Evolutionary conservation across 768 basidiomycete species (phyloP).

Genomic region (Suillus discolor): DNA sequence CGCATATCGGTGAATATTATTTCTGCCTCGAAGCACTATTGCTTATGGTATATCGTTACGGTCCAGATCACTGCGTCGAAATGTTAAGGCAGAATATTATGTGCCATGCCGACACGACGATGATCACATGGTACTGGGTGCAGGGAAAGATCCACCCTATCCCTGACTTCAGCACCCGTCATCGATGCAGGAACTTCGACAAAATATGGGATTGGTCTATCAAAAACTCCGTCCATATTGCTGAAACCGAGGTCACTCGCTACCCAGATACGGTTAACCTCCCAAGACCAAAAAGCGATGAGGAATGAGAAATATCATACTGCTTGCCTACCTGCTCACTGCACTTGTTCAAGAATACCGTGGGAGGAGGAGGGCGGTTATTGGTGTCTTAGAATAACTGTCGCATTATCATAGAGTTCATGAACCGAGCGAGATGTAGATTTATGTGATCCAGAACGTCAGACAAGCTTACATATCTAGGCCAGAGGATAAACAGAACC

Average conservation of each 20-base stretch:
- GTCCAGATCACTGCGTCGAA: slow-evolving; percentile 14
- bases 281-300: background rate
- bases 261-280: background rate
- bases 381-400: background rate
- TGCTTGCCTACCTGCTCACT: background rate
- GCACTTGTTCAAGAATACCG: background rate
- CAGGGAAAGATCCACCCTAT: background rate
- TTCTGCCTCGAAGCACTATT: background rate
- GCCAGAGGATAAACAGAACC: too few species aligned
- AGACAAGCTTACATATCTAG: too few species aligned
- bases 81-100: slow-evolving; percentile 14
- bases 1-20: slow-evolving; percentile 10
- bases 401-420: background rate
- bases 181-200: slow-evolving; percentile 5
- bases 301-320: background rate
- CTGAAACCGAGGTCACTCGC: background rate
- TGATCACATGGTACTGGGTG: slow-evolving; percentile 18
- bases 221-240: background rate
- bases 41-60: background rate
- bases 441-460: too few species aligned
- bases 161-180: slow-evolving; percentile 8
- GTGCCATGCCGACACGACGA: slow-evolving; percentile 15
- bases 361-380: background rate
- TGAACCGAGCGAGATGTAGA: too few species aligned
- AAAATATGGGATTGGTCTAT: background rate